Base-by-base conservation (phyloP, 2,329 filamentous ascomycete species). In the Ceratocystis variospora region DNA sequence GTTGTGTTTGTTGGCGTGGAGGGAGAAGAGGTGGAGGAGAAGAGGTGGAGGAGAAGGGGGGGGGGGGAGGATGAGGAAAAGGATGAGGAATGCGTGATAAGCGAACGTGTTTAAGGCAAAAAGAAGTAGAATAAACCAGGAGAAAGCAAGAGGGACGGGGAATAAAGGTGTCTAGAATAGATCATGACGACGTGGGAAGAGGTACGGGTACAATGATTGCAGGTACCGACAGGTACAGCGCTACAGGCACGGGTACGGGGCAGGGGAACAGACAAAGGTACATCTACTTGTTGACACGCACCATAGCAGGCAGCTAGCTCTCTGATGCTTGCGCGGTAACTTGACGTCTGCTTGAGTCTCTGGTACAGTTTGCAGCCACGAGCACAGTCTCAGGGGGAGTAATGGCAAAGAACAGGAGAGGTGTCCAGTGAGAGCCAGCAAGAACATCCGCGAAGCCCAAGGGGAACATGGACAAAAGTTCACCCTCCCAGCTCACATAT, bases 41-140 rank as follows among this genome's bases (percentile, higher is more conserved):
- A 15, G 15, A 8, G 41, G 41, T 44, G 41, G 41, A 15, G 50
- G 50, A 28, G 6, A 55, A 28, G 25, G 28, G 17, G 33, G 53
- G 17, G 28, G 53, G 55, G 33, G 15, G 31, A 59, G 55, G 55
- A 59, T 28, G 55, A 59, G 25, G 55, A 59, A 25, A 31, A 59
- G 12, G 15, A 37, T 28, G 15, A 37, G 55, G 55, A 59, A 59
- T 59, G 55, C 55, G 28, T 59, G 55, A 37, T 59, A 59, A 59
- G 55, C 55, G 55, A 53, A 28, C 22, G 48, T 25, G 48, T 53
- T 15, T 15, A 53, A 28, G 48, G 48, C 19, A 15, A 53, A 4
- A 53, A 22, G 7, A 48, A 48, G 46, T 48, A n/a, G 3, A 53
- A 28, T 17, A 53, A 15, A 3, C 37, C 10, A 53, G 19, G 10